Evolutionary conservation across 1,284 basidiomycete species (phyloP).

Genomic region (Cryptococcus amylolentus): DNA sequence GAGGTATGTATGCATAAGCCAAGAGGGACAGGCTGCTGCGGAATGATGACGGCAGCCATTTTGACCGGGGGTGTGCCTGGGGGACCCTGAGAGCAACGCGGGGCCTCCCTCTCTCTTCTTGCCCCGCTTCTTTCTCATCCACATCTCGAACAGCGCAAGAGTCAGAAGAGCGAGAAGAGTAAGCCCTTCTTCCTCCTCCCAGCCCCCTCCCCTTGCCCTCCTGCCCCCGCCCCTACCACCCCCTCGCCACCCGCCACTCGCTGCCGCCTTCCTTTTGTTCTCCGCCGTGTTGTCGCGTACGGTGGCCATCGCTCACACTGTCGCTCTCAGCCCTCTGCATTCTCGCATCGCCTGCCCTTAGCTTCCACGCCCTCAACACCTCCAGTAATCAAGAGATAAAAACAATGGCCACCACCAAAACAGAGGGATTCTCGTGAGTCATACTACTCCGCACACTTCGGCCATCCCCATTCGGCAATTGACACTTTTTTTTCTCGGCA

Average conservation of each 20-base stretch:
- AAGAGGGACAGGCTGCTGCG: no score
- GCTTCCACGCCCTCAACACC: no score
- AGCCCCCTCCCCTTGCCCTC: not conserved
- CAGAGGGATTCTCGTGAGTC: conserved; percentile 34
- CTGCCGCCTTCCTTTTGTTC: not conserved
- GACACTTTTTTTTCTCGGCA: not conserved
- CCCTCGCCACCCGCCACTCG: not conserved
- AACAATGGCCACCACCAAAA: conserved; percentile 24
- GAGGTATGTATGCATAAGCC: no score
- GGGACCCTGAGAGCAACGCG: no score
- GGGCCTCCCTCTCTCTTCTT: no score
- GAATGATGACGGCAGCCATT: no score
- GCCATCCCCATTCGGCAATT: not conserved
- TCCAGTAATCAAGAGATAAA: no score
- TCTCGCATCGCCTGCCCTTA: not conserved
- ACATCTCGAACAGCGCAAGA: no score
- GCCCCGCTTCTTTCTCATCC: no score
- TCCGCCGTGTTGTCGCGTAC: not conserved
- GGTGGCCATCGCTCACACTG: not conserved
- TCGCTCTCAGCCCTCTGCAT: not conserved
- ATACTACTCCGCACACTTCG: not conserved
- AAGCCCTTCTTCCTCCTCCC: not conserved
- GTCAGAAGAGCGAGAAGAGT: no score
- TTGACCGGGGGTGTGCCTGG: no score
- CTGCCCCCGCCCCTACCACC: not conserved